Evolutionary conservation across 305 asterid species (phyloP), one percentile per base, ranked within the genome.

Genomic region (Ajuga reptans): DNA sequence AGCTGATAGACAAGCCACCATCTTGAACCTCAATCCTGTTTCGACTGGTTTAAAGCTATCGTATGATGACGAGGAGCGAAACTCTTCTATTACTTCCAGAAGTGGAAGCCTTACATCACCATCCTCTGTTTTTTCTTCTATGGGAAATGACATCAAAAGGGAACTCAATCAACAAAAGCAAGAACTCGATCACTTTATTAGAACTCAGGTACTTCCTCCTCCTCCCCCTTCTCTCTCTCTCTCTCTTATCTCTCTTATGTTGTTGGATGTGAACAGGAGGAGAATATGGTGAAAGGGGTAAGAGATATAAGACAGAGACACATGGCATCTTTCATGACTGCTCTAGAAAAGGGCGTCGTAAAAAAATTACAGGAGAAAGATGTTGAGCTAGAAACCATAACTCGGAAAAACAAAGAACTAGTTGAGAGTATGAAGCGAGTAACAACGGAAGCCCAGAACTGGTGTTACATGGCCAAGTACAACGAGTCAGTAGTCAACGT

Each of bases 381-480:
- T 24, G 65, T 79, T 0, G 95, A 87, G 78, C 66, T 89, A 57
- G 91, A 87, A 67, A 74, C 45, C 67, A 63, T 86, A 71, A 84
- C 83, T 9, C 81, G 84, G 51, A 89, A 84, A 72, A 92, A 84
- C 86, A 70, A 70, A 60, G 92, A 92, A 60, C 88, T 92, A 1
- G 86, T 82, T 0, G 96, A 89, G 76, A 85, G 73, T 36, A 72
- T 86, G 80, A 87, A 86, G 81, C 95, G 83, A 63, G 84, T 77
- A 11, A 83, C 96, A 9, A 45, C 72, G 0, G 96, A 92, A 64
- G 89, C 92, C 68, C 94, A 89, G 68, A 85, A 81, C 65, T 92
- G 98, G 98, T 86, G 91, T 72, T 85, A 89, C 29, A 74, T 84
- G 78, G 96, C 98, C 12, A 92, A 86, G 86, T 84, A 87, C 82